These are phyloP conservation scores for Pseudogymnoascus sp. DNA, from an alignment of 2,329 filamentous ascomycete species.

Conservation along the genomic window DNA sequence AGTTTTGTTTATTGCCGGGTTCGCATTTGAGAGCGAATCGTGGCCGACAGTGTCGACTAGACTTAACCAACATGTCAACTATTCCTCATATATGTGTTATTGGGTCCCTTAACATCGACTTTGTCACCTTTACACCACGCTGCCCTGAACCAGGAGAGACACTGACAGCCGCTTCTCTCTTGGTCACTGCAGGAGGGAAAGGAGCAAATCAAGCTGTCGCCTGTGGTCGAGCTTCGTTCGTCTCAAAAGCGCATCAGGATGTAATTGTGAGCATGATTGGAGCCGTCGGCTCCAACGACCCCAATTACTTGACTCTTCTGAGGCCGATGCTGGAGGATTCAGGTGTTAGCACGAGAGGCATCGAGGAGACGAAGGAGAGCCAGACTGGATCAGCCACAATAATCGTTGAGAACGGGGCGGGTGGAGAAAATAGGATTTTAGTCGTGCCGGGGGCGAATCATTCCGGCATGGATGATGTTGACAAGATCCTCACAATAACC, in stretches of 20 bases:
- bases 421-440: slow-evolving; percentile 9
- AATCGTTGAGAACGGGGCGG: not conserved
- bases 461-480: slow-evolving; percentile 9
- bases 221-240: slow-evolving; percentile 10
- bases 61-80: slow-evolving; percentile 17
- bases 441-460: slow-evolving; percentile 9
- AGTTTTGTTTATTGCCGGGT: not conserved
- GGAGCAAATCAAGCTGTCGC: slow-evolving; percentile 14
- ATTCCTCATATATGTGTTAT: slow-evolving; percentile 45
- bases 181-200: slow-evolving; percentile 11
- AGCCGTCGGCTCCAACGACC: slow-evolving; percentile 11
- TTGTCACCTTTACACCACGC: slow-evolving; percentile 12
- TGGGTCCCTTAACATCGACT: slow-evolving; percentile 14
- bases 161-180: slow-evolving; percentile 13
- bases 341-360: slow-evolving; percentile 6
- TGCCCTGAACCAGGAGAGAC: slow-evolving; percentile 12
- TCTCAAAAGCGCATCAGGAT: slow-evolving; percentile 8
- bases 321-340: slow-evolving; percentile 8
- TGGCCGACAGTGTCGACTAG: not conserved
- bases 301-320: slow-evolving; percentile 7
- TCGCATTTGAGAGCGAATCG: not conserved
- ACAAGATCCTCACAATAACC: slow-evolving; percentile 4
- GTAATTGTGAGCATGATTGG: slow-evolving; percentile 12
- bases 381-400: slow-evolving; percentile 9
- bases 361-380: not conserved